These are phyloP conservation scores for Aspergillus ostianus DNA, from an alignment of 495 filamentous ascomycete genomes.

Conservation along the genomic window DNA sequence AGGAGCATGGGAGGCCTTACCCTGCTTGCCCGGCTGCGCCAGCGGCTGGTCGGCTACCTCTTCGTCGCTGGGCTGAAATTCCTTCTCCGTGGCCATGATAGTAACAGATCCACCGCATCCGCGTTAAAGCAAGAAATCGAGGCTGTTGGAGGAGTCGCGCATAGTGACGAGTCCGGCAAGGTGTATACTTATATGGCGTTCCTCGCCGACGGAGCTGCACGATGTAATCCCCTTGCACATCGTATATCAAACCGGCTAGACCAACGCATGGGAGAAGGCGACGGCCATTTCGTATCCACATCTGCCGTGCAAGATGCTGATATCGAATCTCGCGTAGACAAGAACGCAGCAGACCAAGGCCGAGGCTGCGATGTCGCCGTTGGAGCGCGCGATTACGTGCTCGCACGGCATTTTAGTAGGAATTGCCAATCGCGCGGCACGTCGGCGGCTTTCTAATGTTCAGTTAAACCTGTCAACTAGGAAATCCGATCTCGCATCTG, in stretches of 20 bases:
- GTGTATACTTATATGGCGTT: background rate
- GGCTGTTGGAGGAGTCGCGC: background rate
- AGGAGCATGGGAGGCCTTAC: conserved; percentile 17
- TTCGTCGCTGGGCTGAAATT: conserved; percentile 20
- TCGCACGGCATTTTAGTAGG: conserved; percentile 29
- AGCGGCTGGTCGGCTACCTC: conserved; percentile 13
- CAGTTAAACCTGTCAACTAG: background rate
- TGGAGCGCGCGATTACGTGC: conserved; percentile 37
- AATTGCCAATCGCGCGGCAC: conserved; percentile 1
- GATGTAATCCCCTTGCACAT: background rate
- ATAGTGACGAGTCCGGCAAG: background rate
- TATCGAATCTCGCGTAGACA: background rate
- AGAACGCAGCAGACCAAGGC: no score
- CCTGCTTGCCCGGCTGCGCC: conserved; percentile 13
- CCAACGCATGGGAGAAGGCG: background rate
- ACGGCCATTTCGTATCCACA: background rate
- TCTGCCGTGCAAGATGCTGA: background rate
- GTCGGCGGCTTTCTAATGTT: background rate
- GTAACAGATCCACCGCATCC: background rate
- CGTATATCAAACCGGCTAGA: background rate
- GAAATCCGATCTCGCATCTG: background rate
- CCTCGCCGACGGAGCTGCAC: background rate
- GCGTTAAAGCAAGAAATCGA: background rate
- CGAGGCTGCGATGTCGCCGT: conserved; percentile 30
- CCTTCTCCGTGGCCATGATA: conserved; percentile 18